Base-by-base conservation (phyloP, 257 asterid species). In the Haberlea rhodopensis region DNA sequence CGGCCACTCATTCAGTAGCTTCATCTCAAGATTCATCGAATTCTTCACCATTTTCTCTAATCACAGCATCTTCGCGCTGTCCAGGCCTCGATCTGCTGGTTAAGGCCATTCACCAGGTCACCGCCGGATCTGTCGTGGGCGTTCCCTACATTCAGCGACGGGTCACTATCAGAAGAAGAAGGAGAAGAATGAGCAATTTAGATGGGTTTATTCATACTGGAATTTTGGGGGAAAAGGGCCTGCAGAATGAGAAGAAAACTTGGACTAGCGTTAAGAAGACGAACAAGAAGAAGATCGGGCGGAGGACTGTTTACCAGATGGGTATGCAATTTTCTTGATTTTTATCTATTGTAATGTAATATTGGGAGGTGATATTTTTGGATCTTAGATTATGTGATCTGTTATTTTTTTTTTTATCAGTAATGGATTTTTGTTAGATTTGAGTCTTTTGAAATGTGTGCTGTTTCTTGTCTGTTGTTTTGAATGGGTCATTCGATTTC, bases 31-130 rank as follows among this genome's bases (percentile, higher is more conserved):
- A 81, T 75, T 83, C 94, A 13, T 83, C 88, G 1, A 65, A 64
- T 65, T 75, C 76, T 1, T 66, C 51, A 10, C 75, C 78, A 0
- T 62, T 23, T 58, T 63, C 85, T 8, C 53, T 73, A 3, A 21
- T 55, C 56, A 16, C 60, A 16, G 16, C 80, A 2, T 21, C 71
- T 15, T 71, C 62, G 7, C 88, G 94, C 0, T 90, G 97, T 67
- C 89, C 53, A 45, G 97, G 97, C 27, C 95, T 89, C 68, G 90
- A 90, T 87, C 91, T 90, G 68, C 91, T 90, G 37, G 97, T 89
- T 24, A 89, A 87, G 70, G 97, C 97, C 64, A 87, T 89, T 66
- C 80, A 85, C 77, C 86, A 81, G 65, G 94, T 90, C 8, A 76
- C 84, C 4, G 85, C 75, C 7, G 95, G 97, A 2, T 90, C 97